Evolutionary conservation across 345 rosid genomes (phyloP).

Genomic region (Cardiospermum halicacabum): DNA sequence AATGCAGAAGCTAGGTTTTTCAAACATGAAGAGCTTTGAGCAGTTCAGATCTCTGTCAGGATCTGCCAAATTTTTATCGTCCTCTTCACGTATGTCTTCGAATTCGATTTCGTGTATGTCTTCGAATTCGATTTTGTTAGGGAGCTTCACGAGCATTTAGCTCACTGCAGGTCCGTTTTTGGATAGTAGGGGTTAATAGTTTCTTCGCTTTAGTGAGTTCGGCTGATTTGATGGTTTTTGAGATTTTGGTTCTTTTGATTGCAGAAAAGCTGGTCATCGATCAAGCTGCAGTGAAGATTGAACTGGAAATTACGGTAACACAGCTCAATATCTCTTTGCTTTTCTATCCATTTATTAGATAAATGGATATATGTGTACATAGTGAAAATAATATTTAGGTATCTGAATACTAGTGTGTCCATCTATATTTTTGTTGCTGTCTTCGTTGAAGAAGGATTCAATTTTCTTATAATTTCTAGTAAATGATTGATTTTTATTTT

Average conservation of each 20-base stretch:
- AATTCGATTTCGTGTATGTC: conserved; percentile 52
- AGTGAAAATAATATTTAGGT: conserved; percentile 1
- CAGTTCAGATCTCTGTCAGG: conserved; percentile 48
- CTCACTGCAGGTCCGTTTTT: conserved; percentile 65
- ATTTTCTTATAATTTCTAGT: background rate
- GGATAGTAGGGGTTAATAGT: background rate
- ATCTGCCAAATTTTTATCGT: no score
- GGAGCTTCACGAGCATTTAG: conserved; percentile 75
- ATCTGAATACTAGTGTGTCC: background rate
- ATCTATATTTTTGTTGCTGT: background rate
- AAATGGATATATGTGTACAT: background rate
- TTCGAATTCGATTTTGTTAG: no score
- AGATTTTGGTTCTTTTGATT: conserved; percentile 22
- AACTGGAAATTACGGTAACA: conserved; percentile 84
- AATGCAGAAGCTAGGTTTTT: conserved; percentile 75
- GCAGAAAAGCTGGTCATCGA: conserved; percentile 86
- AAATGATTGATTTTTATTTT: background rate
- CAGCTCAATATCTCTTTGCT: background rate
- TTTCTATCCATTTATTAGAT: background rate
- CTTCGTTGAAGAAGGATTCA: background rate
- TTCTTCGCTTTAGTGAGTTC: background rate
- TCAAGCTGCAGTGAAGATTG: conserved; percentile 78
- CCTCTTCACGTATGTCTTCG: conserved; percentile 46
- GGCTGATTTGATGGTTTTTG: conserved; percentile 17
- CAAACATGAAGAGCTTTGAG: conserved; percentile 68